phyloP scores from a whole-genome alignment of 208 protist genomes.

The Crithidia expoeki region DNA sequence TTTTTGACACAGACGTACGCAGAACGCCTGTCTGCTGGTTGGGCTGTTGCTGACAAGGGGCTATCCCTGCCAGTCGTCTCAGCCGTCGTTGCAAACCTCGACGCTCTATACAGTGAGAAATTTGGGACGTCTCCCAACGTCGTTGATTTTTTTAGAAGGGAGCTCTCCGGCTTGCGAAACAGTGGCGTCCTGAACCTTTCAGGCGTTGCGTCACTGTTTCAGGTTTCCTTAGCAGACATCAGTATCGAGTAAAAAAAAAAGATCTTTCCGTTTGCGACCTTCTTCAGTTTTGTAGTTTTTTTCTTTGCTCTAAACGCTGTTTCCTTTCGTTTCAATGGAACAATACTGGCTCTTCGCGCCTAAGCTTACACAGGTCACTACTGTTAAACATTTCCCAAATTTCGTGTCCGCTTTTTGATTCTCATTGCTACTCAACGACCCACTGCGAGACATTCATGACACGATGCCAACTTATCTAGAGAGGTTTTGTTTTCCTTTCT shows the following conservation, averaged over 20 bases:
- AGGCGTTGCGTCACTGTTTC: slow-evolving; percentile 31
- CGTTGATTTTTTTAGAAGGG: slow-evolving; percentile 28
- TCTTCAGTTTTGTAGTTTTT: background rate
- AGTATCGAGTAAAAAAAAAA: background rate
- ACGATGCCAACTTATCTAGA: background rate
- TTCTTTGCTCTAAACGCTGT: background rate
- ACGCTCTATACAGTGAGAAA: background rate
- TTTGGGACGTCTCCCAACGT: slow-evolving; percentile 12
- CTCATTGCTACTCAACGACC: too few species aligned
- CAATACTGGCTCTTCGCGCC: background rate
- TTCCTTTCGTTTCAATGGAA: background rate
- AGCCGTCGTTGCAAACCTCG: slow-evolving; percentile 5
- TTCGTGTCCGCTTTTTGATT: too few species aligned
- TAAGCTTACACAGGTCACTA: background rate
- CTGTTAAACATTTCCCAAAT: too few species aligned
- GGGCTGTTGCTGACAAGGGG: slow-evolving; percentile 15
- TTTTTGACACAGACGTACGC: slow-evolving; percentile 44
- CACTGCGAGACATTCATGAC: too few species aligned
- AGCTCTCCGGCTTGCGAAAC: slow-evolving; percentile 33
- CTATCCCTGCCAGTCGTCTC: slow-evolving; percentile 22
- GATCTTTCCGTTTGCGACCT: background rate
- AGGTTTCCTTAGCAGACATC: background rate
- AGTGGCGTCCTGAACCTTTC: slow-evolving; percentile 29
- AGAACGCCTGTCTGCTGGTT: slow-evolving; percentile 11
- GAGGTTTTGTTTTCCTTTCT: slow-evolving; percentile 5